Base-by-base conservation (phyloP, 208 protist genomes). In the Vickermania spadyakhi region DNA sequence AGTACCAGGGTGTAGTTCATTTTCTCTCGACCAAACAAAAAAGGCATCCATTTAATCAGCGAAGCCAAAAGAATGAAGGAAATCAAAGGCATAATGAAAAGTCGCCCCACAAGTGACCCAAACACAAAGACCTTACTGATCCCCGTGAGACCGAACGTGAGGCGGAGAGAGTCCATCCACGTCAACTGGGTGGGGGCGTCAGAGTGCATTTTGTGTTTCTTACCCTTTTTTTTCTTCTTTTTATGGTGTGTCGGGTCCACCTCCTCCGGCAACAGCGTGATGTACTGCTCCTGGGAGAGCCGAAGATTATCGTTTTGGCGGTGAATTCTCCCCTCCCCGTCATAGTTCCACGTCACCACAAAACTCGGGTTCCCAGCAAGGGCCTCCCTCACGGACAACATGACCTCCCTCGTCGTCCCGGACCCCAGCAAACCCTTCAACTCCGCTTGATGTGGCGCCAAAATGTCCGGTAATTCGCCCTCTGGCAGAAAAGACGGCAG, bases 1-100 rank as follows among this genome's bases (percentile, higher is more conserved):
- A 90, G 59, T 22, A 93, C 58, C 29, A 93, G 65, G 41, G 84
- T 80, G 30, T 75, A 61, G 63, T 89, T 72, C 28, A 64, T 30
- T 3, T 50, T 60, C n/a, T 55, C 22, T 3, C 72, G 77, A 45
- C 68, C 74, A 71, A 89, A 84, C 21, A 89, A 51, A 57, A 77
- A 80, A 0, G 82, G 86, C 53, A 75, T 62, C 13, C 56, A 45
- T 1, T 59, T 62, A 30, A 72, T 59, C 25, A 87, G 18, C 26
- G 69, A 31, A 26, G 86, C 27, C 13, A 84, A 65, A 26, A 89
- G 11, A 1, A 55, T 21, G 31, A 85, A 93, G 56, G 71, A 71
- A 36, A 85, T 51, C 28, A 70, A 41, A 1, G 86, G 84, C 21
- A 78, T 72, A 7, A 90, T 25, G 1, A 90, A 28, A n/a, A 93